Evolutionary conservation across 345 rosid genomes (phyloP).

Genomic region (Aegle marmelos): DNA sequence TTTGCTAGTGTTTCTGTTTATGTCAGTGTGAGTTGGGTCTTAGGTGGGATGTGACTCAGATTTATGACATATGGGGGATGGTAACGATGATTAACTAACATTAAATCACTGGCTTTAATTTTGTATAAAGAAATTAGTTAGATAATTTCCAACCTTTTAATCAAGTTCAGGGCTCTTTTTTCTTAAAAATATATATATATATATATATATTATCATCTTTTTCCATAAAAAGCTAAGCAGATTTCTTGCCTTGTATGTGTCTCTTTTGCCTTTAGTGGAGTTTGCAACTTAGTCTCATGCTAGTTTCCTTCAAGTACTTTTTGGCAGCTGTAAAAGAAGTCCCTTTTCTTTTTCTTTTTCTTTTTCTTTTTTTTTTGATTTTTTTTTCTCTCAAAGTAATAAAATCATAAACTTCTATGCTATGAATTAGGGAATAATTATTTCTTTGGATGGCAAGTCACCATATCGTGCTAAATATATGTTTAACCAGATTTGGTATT

Average conservation of each 20-base stretch:
- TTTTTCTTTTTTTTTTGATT: too few species aligned
- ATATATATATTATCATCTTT: neutral
- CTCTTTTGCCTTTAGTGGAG: neutral
- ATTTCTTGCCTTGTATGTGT: neutral
- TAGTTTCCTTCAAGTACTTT: neutral
- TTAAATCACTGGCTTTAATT: neutral
- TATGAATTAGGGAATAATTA: neutral
- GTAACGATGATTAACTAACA: neutral
- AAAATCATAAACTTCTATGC: too few species aligned
- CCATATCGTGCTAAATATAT: neutral
- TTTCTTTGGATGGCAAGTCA: neutral
- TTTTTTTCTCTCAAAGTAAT: too few species aligned
- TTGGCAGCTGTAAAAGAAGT: too few species aligned
- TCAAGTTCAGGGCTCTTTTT: neutral
- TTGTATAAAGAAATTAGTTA: neutral
- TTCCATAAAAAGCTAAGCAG: neutral
- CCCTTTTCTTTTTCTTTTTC: too few species aligned
- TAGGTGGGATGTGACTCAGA: neutral
- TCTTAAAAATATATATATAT: too few species aligned
- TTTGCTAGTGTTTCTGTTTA: neutral
- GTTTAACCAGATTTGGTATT: too few species aligned
- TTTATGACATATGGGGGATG: neutral
- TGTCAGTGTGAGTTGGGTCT: conserved; percentile 4
- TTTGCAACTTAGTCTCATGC: neutral
- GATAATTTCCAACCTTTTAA: neutral